Evolutionary conservation across 495 filamentous ascomycete species (phyloP).

Genomic region (Xylaria flabelliformis): DNA sequence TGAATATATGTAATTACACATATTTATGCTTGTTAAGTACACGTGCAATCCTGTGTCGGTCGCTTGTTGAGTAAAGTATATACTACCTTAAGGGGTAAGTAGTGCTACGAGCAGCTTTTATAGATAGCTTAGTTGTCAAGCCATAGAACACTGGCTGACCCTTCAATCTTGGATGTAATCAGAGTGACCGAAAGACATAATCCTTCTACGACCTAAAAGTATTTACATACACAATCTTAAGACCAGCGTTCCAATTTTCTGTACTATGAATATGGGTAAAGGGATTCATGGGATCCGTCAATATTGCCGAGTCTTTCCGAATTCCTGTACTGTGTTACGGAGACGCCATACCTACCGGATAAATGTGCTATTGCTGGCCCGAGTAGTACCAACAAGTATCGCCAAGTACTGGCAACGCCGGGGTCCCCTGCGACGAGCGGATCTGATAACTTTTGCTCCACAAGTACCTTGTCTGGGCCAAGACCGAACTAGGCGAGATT

Average conservation of each 20-base stretch:
- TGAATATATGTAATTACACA: neutral
- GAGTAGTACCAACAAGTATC: neutral
- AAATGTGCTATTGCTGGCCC: neutral
- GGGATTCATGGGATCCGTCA: neutral
- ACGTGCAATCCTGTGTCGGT: neutral
- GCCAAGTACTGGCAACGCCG: neutral
- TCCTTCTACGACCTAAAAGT: neutral
- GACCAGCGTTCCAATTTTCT: too few species aligned
- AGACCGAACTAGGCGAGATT: neutral
- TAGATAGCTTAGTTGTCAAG: neutral
- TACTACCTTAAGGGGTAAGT: too few species aligned
- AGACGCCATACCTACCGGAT: constrained; percentile 1
- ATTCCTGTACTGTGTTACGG: neutral
- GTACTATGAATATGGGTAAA: neutral
- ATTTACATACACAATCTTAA: neutral
- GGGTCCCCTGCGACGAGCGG: constrained; percentile 33
- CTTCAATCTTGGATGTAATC: neutral
- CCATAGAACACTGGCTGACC: neutral
- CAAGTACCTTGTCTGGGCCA: neutral
- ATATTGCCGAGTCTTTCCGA: constrained; percentile 9
- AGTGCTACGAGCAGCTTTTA: too few species aligned
- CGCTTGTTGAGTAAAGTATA: too few species aligned
- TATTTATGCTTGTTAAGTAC: neutral
- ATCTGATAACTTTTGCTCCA: constrained; percentile 41
- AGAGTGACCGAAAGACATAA: neutral